These are phyloP conservation scores for Paecilomyces sp. DNA, from an alignment of 2,329 filamentous ascomycete species.

Conservation along the genomic window DNA sequence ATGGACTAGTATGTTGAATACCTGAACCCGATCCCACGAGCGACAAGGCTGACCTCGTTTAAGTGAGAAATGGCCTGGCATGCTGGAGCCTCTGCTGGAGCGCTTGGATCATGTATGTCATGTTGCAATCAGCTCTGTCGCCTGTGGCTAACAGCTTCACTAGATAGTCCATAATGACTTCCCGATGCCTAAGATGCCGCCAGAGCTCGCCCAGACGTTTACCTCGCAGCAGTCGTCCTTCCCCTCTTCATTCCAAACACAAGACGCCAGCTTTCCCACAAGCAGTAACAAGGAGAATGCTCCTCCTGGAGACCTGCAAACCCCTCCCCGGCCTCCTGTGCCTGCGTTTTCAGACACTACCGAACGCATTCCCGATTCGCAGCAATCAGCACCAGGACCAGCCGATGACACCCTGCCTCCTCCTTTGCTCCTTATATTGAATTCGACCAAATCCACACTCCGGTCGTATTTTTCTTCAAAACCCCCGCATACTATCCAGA, in stretches of 20 bases:
- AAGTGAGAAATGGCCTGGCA: slow-evolving; percentile 62
- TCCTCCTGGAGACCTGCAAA: slow-evolving; percentile 22
- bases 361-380: slow-evolving; percentile 36
- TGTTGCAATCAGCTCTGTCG: slow-evolving; percentile 2
- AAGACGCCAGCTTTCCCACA: slow-evolving; percentile 19
- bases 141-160: slow-evolving; percentile 5
- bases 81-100: slow-evolving; percentile 58
- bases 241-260: slow-evolving; percentile 15
- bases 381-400: slow-evolving; percentile 38
- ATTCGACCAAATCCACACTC: slow-evolving; percentile 55
- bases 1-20: slow-evolving; percentile 48
- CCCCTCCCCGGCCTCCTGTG: slow-evolving; percentile 27
- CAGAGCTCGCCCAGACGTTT: slow-evolving; percentile 33
- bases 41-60: slow-evolving; percentile 23
- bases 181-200: slow-evolving; percentile 56
- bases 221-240: slow-evolving; percentile 16
- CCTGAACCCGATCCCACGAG: background rate
- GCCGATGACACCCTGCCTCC: slow-evolving; percentile 50
- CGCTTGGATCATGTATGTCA: slow-evolving; percentile 58
- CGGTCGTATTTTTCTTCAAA: slow-evolving; percentile 60
- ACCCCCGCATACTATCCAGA: slow-evolving; percentile 89
- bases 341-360: slow-evolving; percentile 29
- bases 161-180: slow-evolving; percentile 73
- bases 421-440: slow-evolving; percentile 56
- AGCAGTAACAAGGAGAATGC: slow-evolving; percentile 35